Conservation (phyloP, 1,284 basidiomycete species). For the Leccinum fuscescens region DNA sequence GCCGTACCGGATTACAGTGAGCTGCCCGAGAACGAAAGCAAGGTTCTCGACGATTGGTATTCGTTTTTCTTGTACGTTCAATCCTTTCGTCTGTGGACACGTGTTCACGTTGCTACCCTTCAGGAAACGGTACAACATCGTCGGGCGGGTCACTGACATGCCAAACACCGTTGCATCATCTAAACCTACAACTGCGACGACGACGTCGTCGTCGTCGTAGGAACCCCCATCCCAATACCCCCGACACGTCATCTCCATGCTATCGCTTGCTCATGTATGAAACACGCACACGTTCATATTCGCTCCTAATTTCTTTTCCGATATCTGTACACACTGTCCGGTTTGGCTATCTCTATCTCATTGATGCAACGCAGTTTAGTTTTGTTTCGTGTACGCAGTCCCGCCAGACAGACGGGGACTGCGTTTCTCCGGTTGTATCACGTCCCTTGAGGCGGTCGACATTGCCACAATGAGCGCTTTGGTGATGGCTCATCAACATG, state of each 20-base stretch:
- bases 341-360: constrained; percentile 1
- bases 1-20: constrained; percentile 86
- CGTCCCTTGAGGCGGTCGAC: neutral
- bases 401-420: neutral
- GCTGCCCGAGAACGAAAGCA: constrained; percentile 73
- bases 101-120: neutral
- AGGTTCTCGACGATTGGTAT: constrained; percentile 91
- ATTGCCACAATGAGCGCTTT: neutral
- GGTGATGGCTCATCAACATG: neutral
- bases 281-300: neutral
- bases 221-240: neutral
- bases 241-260: neutral
- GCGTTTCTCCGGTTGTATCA: neutral
- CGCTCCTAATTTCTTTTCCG: neutral
- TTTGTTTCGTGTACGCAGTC: neutral
- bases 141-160: constrained; percentile 61
- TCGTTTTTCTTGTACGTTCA: constrained; percentile 64
- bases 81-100: neutral
- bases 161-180: constrained; percentile 33
- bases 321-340: neutral
- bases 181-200: constrained; percentile 3
- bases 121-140: constrained; percentile 82
- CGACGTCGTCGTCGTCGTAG: neutral
- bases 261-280: neutral
- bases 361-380: constrained; percentile 2